phyloP scores from a whole-genome alignment of 2,329 filamentous ascomycete genomes.

The Fusarium sp. region DNA sequence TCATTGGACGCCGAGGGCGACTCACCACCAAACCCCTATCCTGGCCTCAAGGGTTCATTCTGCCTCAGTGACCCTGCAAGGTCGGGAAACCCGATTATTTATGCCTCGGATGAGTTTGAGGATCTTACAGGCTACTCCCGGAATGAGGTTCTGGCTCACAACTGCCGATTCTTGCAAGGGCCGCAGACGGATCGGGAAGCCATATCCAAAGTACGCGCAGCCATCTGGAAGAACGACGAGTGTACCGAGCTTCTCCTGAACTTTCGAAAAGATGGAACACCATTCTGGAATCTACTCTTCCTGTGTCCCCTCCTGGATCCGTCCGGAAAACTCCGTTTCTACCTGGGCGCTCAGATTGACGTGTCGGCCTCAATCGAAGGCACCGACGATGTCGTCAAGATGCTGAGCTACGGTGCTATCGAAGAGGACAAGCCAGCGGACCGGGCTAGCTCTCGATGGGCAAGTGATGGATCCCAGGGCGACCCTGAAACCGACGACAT shows the following conservation, averaged over 20 bases:
- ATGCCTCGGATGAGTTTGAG: slow-evolving; percentile 67
- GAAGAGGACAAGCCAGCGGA: slow-evolving; percentile 41
- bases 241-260: slow-evolving; percentile 67
- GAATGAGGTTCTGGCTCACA: slow-evolving; percentile 64
- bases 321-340: slow-evolving; percentile 65
- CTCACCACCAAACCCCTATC: slow-evolving; percentile 56
- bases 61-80: slow-evolving; percentile 68
- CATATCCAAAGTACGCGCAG: slow-evolving; percentile 59
- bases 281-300: slow-evolving; percentile 72
- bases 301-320: slow-evolving; percentile 66
- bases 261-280: slow-evolving; percentile 65
- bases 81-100: slow-evolving; percentile 66
- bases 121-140: slow-evolving; percentile 66
- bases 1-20: slow-evolving; percentile 54
- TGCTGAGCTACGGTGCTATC: slow-evolving; percentile 59
- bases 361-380: slow-evolving; percentile 68
- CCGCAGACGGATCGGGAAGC: slow-evolving; percentile 61
- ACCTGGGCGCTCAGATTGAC: slow-evolving; percentile 71
- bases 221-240: slow-evolving; percentile 61
- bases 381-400: slow-evolving; percentile 65
- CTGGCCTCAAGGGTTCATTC: slow-evolving; percentile 72
- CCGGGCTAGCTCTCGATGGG: slow-evolving; percentile 29
- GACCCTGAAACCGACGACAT: slow-evolving; percentile 49
- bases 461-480: slow-evolving; percentile 27
- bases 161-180: slow-evolving; percentile 67